These are phyloP conservation scores for Mortierella sp. DNA, from an alignment of 371 early-diverging fungal genomes.

Conservation along the genomic window DNA sequence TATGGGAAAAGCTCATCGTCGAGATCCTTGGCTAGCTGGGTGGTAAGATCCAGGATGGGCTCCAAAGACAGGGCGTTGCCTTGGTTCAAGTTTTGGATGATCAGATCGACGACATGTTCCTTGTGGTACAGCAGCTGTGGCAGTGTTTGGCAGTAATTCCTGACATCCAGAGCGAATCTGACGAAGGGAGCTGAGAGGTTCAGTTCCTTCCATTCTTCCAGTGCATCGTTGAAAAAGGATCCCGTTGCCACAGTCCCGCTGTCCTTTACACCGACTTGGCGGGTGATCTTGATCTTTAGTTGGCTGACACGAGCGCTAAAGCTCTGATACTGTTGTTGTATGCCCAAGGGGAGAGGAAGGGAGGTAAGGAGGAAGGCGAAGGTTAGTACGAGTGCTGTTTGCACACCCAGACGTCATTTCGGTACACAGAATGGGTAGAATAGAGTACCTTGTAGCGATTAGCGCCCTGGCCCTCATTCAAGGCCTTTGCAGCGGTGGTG, in stretches of 20 bases:
- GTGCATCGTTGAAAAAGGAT: conserved; percentile 85
- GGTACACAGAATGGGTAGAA: neutral
- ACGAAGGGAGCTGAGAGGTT: conserved; percentile 88
- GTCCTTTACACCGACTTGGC: conserved; percentile 61
- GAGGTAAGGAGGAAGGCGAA: neutral
- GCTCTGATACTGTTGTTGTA: conserved; percentile 73
- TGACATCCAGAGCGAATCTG: conserved; percentile 73
- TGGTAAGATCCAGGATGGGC: conserved; percentile 76
- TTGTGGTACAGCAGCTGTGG: conserved; percentile 92
- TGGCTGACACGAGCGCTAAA: conserved; percentile 82
- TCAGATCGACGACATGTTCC: conserved; percentile 72
- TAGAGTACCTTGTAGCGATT: conserved; percentile 74
- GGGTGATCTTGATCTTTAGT: conserved; percentile 82
- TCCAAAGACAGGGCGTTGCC: conserved; percentile 73
- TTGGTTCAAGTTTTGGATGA: conserved; percentile 74
- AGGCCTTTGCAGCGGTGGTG: conserved; percentile 57
- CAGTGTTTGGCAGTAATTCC: conserved; percentile 74
- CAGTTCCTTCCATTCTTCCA: conserved; percentile 84
- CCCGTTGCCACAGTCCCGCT: conserved; percentile 59
- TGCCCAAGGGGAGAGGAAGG: neutral
- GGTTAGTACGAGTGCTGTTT: neutral
- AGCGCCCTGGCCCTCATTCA: conserved; percentile 75
- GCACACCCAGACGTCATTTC: neutral
- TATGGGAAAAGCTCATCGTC: conserved; percentile 91
- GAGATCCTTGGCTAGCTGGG: conserved; percentile 88